Evolutionary conservation across 345 rosid genomes (phyloP).

Genomic region (Murraya koenigii): DNA sequence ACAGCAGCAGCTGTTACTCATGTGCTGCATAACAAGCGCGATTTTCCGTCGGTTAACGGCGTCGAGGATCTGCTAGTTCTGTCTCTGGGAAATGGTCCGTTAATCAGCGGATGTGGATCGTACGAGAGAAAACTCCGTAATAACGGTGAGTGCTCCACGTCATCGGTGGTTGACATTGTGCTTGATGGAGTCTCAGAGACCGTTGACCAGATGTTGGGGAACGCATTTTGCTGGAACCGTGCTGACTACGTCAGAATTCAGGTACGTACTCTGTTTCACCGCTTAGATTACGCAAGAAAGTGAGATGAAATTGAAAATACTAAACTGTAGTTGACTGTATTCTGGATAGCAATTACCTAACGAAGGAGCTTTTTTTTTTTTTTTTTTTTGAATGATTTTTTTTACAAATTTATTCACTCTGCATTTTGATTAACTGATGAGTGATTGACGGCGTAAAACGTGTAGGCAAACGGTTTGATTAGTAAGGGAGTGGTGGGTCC

Average conservation of each 20-base stretch:
- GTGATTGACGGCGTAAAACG: constrained; percentile 24
- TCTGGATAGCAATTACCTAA: background rate
- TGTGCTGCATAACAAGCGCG: constrained; percentile 94
- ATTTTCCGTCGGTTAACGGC: constrained; percentile 77
- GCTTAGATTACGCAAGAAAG: constrained; percentile 3
- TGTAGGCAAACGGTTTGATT: constrained; percentile 64
- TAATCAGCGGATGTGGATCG: constrained; percentile 25
- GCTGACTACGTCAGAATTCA: constrained; percentile 93
- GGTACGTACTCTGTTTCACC: constrained; percentile 43
- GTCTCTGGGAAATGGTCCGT: constrained; percentile 79
- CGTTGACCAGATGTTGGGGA: constrained; percentile 92
- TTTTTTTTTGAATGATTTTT: background rate
- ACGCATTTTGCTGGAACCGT: constrained; percentile 94
- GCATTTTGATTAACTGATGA: background rate
- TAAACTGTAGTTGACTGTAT: background rate
- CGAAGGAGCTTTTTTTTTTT: no score
- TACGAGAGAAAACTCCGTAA: constrained; percentile 29
- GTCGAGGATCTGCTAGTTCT: constrained; percentile 85
- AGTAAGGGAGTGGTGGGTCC: constrained; percentile 40
- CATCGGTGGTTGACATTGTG: constrained; percentile 68
- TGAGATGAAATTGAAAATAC: background rate
- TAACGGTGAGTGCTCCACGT: constrained; percentile 68
- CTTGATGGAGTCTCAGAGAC: constrained; percentile 93
- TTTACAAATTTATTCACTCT: no score
- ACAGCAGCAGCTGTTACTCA: constrained; percentile 90